These are phyloP conservation scores for Hygrophoropsis aurantiaca DNA, from an alignment of 768 basidiomycete species.

Conservation along the genomic window DNA sequence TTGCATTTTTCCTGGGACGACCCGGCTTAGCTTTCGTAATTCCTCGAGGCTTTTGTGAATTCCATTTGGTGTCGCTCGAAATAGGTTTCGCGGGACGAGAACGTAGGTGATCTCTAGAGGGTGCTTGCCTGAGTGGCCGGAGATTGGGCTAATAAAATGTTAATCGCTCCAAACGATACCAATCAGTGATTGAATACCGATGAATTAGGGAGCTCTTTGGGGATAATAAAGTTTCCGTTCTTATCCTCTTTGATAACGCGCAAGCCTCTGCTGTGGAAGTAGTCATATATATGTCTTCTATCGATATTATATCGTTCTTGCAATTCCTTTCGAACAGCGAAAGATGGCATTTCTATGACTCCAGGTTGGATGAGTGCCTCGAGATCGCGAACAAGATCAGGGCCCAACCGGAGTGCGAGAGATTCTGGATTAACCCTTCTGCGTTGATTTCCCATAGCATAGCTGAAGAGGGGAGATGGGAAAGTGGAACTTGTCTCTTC, in stretches of 20 bases:
- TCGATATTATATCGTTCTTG: slow-evolving; percentile 72
- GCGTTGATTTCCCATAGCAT: slow-evolving; percentile 26
- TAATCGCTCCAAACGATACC: slow-evolving; percentile 11
- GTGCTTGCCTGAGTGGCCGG: slow-evolving; percentile 28
- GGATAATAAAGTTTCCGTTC: slow-evolving; percentile 46
- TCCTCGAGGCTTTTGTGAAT: slow-evolving; percentile 21
- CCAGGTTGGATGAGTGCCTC: slow-evolving; percentile 70
- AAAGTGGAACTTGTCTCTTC: neutral
- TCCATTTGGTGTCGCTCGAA: slow-evolving; percentile 12
- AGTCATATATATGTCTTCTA: slow-evolving; percentile 75
- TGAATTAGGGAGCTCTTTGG: slow-evolving; percentile 16
- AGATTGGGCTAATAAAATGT: slow-evolving; percentile 25
- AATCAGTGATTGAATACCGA: slow-evolving; percentile 18
- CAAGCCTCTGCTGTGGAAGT: slow-evolving; percentile 65
- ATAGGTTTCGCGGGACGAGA: slow-evolving; percentile 10
- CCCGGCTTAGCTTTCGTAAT: slow-evolving; percentile 30
- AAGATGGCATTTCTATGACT: slow-evolving; percentile 72
- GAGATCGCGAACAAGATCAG: slow-evolving; percentile 68
- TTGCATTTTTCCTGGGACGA: slow-evolving; percentile 23
- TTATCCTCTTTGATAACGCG: slow-evolving; percentile 67
- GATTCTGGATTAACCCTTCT: slow-evolving; percentile 66
- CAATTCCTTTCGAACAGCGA: slow-evolving; percentile 65
- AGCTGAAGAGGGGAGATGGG: slow-evolving; percentile 1
- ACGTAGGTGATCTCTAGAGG: slow-evolving; percentile 12
- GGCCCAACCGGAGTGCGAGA: slow-evolving; percentile 63